These are phyloP conservation scores for Westerdykella aurantiaca DNA, from an alignment of 2,329 filamentous ascomycete species.

Conservation along the genomic window DNA sequence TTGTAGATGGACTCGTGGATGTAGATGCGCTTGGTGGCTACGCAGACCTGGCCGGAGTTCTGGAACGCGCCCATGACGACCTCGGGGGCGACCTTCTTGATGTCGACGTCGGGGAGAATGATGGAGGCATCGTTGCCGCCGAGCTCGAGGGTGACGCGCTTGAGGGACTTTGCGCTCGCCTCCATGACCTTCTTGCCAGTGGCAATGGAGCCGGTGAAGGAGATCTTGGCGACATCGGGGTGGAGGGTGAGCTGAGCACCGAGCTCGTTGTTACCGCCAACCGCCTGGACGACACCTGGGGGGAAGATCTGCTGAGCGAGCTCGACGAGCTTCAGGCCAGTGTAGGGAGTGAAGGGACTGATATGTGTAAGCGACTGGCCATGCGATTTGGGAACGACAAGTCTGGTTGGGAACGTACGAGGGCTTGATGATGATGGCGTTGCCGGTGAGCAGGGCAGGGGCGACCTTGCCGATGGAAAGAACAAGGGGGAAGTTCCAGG, in stretches of 20 bases:
- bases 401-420: slow-evolving; percentile 24
- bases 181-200: slow-evolving; percentile 57
- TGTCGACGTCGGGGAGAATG: slow-evolving; percentile 49
- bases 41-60: slow-evolving; percentile 50
- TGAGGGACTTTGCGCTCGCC: slow-evolving; percentile 51
- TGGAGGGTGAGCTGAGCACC: slow-evolving; percentile 56
- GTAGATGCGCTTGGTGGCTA: slow-evolving; percentile 30
- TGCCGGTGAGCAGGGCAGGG: slow-evolving; percentile 53
- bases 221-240: slow-evolving; percentile 56
- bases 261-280: slow-evolving; percentile 55
- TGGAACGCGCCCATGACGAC: slow-evolving; percentile 44
- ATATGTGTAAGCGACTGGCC: slow-evolving; percentile 13
- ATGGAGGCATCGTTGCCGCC: slow-evolving; percentile 59
- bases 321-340: slow-evolving; percentile 54
- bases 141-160: slow-evolving; percentile 56
- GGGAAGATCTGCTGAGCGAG: slow-evolving; percentile 54
- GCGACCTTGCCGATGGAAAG: slow-evolving; percentile 48
- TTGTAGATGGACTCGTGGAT: slow-evolving; percentile 32
- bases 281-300: slow-evolving; percentile 55
- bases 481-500: slow-evolving; percentile 41
- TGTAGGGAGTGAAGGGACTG: slow-evolving; percentile 51
- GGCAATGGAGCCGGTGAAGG: slow-evolving; percentile 56
- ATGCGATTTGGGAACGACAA: neutral
- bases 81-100: slow-evolving; percentile 38
- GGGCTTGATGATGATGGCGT: slow-evolving; percentile 52